Conservation (phyloP, 2,329 filamentous ascomycete species). For the Colletotrichum spaethianum region DNA sequence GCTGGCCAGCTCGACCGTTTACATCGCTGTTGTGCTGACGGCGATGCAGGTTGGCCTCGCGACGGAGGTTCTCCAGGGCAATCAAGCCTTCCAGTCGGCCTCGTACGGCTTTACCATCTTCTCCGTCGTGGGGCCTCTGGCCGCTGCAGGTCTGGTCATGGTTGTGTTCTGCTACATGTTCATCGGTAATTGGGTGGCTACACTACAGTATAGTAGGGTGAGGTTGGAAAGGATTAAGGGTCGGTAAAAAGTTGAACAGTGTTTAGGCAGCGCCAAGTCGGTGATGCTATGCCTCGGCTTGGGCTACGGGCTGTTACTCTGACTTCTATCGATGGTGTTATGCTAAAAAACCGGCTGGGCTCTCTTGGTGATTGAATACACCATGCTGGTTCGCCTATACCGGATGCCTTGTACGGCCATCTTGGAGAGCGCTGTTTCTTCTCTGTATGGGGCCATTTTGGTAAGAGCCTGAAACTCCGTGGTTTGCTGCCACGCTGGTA, state of each 20-base stretch:
- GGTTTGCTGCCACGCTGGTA: no score
- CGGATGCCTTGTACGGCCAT: no score
- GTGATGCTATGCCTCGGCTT: no score
- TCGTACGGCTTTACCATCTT: constrained; percentile 65
- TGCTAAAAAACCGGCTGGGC: no score
- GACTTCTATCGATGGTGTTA: no score
- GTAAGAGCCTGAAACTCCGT: no score
- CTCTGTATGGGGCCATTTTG: no score
- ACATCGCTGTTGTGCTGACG: constrained; percentile 59
- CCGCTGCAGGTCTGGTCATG: constrained; percentile 43
- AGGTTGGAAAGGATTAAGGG: neutral
- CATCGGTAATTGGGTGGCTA: constrained; percentile 24
- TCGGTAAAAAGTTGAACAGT: neutral
- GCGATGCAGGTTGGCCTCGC: constrained; percentile 66
- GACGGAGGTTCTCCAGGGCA: constrained; percentile 50
- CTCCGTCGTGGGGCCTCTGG: constrained; percentile 57
- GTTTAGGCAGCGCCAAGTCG: no score
- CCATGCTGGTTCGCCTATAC: no score
- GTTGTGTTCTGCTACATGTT: constrained; percentile 41
- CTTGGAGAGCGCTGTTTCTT: no score
- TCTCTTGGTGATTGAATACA: no score
- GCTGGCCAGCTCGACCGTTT: constrained; percentile 57
- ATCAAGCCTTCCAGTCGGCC: constrained; percentile 55
- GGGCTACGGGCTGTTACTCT: no score
- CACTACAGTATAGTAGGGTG: constrained; percentile 27